Percentiles rank a stretch among this genome's conserved stretches.
These are phyloP conservation scores for Mimosa bimucronata DNA, from an alignment of 306 rosid species.

Conservation along the genomic window DNA sequence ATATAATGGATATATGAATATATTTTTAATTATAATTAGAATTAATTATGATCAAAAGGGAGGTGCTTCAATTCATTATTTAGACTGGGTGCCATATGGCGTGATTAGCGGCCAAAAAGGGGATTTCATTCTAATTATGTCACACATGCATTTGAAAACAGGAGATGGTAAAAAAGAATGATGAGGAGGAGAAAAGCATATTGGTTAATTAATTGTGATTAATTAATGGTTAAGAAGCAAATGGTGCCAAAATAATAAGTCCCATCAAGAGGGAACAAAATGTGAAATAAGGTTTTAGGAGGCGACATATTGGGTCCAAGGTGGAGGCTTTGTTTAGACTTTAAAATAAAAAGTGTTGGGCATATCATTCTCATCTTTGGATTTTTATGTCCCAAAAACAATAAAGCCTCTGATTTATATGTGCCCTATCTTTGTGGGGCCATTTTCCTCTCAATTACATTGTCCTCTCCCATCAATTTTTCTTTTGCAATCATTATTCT, in stretches of 20 bases:
- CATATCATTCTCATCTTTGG: conserved; percentile 40
- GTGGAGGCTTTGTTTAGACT: conserved; percentile 60
- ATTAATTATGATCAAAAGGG: background rate
- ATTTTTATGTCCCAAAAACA: conserved; percentile 28
- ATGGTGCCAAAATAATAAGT: conserved; percentile 33
- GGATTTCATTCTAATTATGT: conserved; percentile 33
- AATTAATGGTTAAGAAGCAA: conserved; percentile 11
- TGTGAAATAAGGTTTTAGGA: conserved; percentile 41
- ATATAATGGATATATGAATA: no score
- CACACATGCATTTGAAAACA: conserved; percentile 39
- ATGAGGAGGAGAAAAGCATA: background rate
- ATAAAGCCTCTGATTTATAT: conserved; percentile 56
- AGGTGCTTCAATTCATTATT: conserved; percentile 27
- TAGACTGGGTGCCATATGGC: conserved; percentile 42
- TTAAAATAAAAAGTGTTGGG: conserved; percentile 38
- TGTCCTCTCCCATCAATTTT: conserved; percentile 57
- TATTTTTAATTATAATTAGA: background rate
- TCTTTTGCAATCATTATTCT: conserved; percentile 66
- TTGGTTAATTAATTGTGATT: background rate
- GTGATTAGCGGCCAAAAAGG: conserved; percentile 48
- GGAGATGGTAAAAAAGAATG: conserved; percentile 2
- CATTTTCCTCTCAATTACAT: conserved; percentile 42
- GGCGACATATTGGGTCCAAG: conserved; percentile 61
- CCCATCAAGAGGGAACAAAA: conserved; percentile 37
- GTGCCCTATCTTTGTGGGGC: conserved; percentile 61